Conservation (phyloP, 306 rosid genomes). For the Ormosia semicastrata region DNA sequence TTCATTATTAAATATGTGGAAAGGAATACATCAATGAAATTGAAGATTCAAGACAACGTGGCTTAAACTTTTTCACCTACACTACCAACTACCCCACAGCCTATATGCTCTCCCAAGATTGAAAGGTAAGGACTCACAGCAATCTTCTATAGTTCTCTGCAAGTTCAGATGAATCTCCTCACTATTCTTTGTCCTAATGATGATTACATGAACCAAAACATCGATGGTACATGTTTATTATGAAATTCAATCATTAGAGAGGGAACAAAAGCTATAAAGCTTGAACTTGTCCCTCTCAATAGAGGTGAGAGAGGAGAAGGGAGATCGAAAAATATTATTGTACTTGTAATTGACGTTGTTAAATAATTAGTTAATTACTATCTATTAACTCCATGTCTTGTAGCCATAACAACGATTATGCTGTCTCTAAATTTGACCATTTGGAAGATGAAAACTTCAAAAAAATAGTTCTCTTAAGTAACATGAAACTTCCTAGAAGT, state of each 20-base stretch:
- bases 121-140: neutral
- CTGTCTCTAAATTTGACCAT: neutral
- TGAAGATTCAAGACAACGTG: neutral
- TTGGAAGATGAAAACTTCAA: neutral
- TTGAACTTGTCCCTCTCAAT: neutral
- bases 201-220: neutral
- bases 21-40: neutral
- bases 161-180: neutral
- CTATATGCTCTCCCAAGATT: neutral
- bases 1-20: neutral
- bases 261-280: neutral
- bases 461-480: neutral
- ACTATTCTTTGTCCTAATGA: slow-evolving; percentile 8
- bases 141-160: neutral
- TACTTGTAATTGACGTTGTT: neutral
- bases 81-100: neutral
- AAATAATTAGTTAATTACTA: neutral
- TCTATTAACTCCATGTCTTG: neutral
- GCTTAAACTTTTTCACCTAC: neutral
- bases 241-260: slow-evolving; percentile 7
- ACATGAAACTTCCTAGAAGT: neutral
- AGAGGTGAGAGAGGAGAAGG: neutral
- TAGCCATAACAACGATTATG: neutral
- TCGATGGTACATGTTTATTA: neutral
- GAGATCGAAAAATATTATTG: neutral